Evolutionary conservation across 169 alveolate genomes (phyloP).

Genomic region (Sarcocystis neurona): DNA sequence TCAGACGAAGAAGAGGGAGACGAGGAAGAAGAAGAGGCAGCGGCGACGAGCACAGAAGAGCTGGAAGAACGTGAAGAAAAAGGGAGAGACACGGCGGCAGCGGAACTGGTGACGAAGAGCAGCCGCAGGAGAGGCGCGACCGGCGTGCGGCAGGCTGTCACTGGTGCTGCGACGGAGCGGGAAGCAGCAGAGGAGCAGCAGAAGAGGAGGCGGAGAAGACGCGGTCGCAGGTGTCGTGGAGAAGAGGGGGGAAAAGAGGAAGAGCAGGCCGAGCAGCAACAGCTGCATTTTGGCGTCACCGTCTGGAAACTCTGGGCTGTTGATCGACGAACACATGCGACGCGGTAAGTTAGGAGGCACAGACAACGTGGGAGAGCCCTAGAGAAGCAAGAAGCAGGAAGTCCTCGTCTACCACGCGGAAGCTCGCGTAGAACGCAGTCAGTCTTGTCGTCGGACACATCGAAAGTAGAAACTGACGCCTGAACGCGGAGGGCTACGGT

Average conservation of each 20-base stretch:
- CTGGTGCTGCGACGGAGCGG: too few relatives aligned
- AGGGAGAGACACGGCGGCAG: background rate
- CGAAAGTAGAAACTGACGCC: too few relatives aligned
- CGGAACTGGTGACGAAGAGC: too few relatives aligned
- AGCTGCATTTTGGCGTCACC: conserved; percentile 56
- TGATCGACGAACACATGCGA: conserved; percentile 21
- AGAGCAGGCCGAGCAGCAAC: conserved; percentile 20
- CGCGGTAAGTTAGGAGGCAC: conserved; percentile 39
- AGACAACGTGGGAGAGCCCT: background rate
- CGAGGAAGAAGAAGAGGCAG: background rate
- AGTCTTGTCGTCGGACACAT: too few relatives aligned
- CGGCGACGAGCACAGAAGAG: background rate
- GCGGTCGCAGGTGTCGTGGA: background rate
- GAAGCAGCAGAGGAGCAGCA: background rate
- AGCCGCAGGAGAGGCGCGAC: too few relatives aligned
- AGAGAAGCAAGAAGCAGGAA: background rate
- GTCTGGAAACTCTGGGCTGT: conserved; percentile 66
- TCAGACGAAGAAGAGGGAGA: background rate
- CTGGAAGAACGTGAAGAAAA: background rate
- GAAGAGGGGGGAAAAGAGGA: conserved; percentile 1
- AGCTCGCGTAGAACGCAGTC: background rate
- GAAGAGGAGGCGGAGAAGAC: background rate
- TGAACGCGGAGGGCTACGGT: too few relatives aligned
- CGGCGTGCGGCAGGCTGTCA: background rate
- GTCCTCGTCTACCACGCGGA: background rate